phyloP scores from a whole-genome alignment of 2,329 filamentous ascomycete species.

The Elsinoe batatas region DNA sequence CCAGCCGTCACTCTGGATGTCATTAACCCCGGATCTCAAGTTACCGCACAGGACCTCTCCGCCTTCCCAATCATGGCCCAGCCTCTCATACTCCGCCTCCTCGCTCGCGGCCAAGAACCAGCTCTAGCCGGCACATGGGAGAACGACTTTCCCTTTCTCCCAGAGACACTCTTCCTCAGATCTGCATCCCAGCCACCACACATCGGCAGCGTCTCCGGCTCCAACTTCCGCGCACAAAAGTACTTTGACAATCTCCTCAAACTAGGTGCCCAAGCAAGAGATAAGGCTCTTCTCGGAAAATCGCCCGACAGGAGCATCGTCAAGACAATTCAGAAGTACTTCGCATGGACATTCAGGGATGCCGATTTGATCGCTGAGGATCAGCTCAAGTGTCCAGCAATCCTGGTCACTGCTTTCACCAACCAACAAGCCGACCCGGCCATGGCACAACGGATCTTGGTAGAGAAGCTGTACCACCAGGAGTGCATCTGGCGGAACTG shows the following conservation, averaged over 20 bases:
- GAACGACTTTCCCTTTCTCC: slow-evolving; percentile 9
- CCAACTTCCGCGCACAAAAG: slow-evolving; percentile 9
- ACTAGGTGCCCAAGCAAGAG: background rate
- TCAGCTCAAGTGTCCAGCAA: background rate
- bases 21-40: background rate
- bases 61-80: background rate
- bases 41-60: background rate
- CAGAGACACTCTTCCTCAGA: background rate
- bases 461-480: background rate
- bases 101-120: slow-evolving; percentile 5
- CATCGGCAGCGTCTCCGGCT: background rate
- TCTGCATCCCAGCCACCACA: background rate
- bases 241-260: background rate
- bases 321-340: background rate
- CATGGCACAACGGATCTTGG: background rate
- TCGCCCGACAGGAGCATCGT: background rate
- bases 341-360: slow-evolving; percentile 1
- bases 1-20: background rate
- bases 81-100: background rate
- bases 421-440: background rate
- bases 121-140: background rate
- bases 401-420: background rate
- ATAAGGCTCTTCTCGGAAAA: background rate
- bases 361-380: background rate
- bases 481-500: background rate